Conservation (phyloP, 441 rosid species). For the Brassica balearica region DNA sequence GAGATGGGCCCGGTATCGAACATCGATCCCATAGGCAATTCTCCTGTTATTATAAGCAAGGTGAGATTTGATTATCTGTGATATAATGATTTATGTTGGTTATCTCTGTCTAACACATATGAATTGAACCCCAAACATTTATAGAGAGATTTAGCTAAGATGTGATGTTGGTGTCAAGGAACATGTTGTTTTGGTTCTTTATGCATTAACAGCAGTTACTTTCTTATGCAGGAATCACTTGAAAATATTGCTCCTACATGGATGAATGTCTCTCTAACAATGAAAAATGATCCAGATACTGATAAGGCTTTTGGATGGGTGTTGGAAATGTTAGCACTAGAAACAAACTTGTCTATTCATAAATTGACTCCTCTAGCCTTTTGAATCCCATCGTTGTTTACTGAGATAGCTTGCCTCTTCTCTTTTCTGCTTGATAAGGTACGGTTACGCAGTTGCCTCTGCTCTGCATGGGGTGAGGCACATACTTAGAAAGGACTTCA, state of each 20-base stretch:
- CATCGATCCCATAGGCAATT: slow-evolving; percentile 73
- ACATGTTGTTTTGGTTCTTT: not conserved
- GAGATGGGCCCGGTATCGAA: slow-evolving; percentile 68
- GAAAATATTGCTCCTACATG: slow-evolving; percentile 78
- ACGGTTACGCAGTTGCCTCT: slow-evolving; percentile 76
- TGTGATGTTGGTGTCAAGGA: not conserved
- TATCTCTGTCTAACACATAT: slow-evolving; percentile 5
- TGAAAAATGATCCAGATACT: slow-evolving; percentile 76
- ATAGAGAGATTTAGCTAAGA: not conserved
- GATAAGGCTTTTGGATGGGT: slow-evolving; percentile 83
- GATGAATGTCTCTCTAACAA: slow-evolving; percentile 73
- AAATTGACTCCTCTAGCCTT: not conserved
- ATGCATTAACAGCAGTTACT: not conserved
- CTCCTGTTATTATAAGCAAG: slow-evolving; percentile 71
- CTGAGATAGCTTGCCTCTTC: slow-evolving; percentile 17
- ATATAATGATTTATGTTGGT: not conserved
- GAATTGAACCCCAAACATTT: not conserved
- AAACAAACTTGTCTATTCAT: slow-evolving; percentile 21
- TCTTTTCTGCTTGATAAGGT: slow-evolving; percentile 50
- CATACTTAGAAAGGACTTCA: slow-evolving; percentile 66
- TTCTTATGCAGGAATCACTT: slow-evolving; percentile 58
- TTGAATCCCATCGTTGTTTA: slow-evolving; percentile 15
- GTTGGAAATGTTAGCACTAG: slow-evolving; percentile 61
- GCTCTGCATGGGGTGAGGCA: slow-evolving; percentile 73
- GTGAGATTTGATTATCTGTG: slow-evolving; percentile 37